Conservation (phyloP, 345 rosid genomes). For the Viola odorata region DNA sequence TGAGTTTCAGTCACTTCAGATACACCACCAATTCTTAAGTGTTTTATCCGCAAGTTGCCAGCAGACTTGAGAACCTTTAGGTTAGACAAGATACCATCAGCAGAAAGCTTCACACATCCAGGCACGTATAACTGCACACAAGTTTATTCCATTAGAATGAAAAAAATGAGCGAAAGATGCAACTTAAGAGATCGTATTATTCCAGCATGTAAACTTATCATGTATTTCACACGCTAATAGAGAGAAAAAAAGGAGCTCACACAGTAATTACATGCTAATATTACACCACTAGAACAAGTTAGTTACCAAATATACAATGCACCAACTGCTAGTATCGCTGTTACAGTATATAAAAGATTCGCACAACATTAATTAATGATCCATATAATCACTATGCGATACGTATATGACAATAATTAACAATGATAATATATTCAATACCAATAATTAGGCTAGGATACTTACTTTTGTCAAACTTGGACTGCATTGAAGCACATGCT, state of each 20-base stretch:
- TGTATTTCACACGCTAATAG: too few relatives aligned
- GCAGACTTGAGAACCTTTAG: slow-evolving; percentile 19
- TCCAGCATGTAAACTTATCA: too few relatives aligned
- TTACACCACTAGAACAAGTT: too few relatives aligned
- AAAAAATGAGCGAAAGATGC: too few relatives aligned
- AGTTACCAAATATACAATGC: too few relatives aligned
- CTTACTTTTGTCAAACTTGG: slow-evolving; percentile 19
- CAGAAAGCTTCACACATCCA: slow-evolving; percentile 13
- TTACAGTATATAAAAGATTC: too few relatives aligned
- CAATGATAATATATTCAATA: background rate
- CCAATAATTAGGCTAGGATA: background rate
- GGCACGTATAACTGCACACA: slow-evolving; percentile 20
- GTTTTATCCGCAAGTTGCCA: slow-evolving; percentile 15
- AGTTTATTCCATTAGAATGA: background rate
- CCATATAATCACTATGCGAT: background rate
- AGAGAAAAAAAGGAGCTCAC: too few relatives aligned
- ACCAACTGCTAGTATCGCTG: too few relatives aligned
- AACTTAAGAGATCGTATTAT: too few relatives aligned
- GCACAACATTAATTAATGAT: too few relatives aligned
- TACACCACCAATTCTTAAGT: slow-evolving; percentile 17
- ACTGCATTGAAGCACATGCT: slow-evolving; percentile 18
- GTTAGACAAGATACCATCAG: slow-evolving; percentile 8
- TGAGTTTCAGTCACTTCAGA: slow-evolving; percentile 11
- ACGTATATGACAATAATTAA: background rate
- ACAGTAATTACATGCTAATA: too few relatives aligned